Evolutionary conservation across 768 basidiomycete species (phyloP), one percentile per base, ranked within the genome.

Genomic region (Russula earlei): DNA sequence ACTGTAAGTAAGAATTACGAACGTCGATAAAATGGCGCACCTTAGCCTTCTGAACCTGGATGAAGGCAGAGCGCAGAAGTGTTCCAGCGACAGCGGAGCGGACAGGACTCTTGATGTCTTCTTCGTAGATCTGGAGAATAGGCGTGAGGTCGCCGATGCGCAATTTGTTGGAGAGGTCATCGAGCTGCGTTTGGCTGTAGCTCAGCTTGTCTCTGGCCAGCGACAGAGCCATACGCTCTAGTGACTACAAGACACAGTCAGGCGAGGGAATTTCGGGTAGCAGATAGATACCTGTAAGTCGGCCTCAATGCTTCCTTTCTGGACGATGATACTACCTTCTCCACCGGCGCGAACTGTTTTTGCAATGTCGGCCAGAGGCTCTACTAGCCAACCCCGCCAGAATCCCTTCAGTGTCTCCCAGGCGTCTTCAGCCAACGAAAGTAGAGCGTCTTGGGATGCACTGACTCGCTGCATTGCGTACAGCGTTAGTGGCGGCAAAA

Each of bases 41-140:
- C 75, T 97, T 98, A 55, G 92, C 87, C 68, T 97, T 98, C 63
- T 98, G 95, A 0, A 97, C 79, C 66, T 97, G 95, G 29, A 99
- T 85, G 60, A 98, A 84, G 45, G 92, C 71, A 1, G 89, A 83
- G 27, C 95, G 79, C 17, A 97, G 72, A 8, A 98, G 74, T 14
- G 84, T 86, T 4, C 95, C 95, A 6, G 77, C 72, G 4, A 97
- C 58, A 5, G 84, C 89, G 19, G 88, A 91, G 63, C 80, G 84
- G 44, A 97, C 63, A 0, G 95, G 95, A n/a, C 72, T 79, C 67
- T 84, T 85, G 71, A 98, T 90, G 64, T 97, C 92, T 58, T 87
- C 81, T 71, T 98, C 95, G 65, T 95, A 97, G 5, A 93, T 77
- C 65, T 84, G 74, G 58, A 95, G 77, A 5, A 97, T 85, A 17